Evolutionary conservation across 148 eudicot species (phyloP), one percentile per base, ranked within the genome.

Genomic region (Dianthus caryophyllus): DNA sequence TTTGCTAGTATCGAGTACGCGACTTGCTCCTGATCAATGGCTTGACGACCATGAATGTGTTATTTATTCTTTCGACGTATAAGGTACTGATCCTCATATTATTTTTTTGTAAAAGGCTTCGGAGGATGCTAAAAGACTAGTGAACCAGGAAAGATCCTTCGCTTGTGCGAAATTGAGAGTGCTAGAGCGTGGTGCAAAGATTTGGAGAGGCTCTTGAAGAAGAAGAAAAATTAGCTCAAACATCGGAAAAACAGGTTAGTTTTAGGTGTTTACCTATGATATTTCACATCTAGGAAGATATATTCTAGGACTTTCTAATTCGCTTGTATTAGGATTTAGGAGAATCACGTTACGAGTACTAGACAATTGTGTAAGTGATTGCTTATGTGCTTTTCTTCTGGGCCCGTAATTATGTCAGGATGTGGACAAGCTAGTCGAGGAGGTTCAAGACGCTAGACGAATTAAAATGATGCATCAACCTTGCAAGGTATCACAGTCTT

Each of bases 141-240:
- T 94, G 50, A 94, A 71, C 82, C 99, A 94, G 78, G 99, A 94
- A 86, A 88, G 91, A 58, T 94, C 99, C 20, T 94, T 90, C 75
- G 99, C 97, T 49, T 94, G 99, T 83, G 97, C 99, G 99, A 94
- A 82, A 94, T 94, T 7, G 97, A 90, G 76, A 94, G 97, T 76
- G 99, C 99, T 38, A 84, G 96, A 73, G 92, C 93, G 99, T 94
- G 9, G 97, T 94, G 38, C 92, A 86, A 66, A 86, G 97, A 81
- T 88, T 78, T 21, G 99, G 97, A 43, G 90, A 94, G 83, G 99
- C 99, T 76, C 92, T 94, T 53, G 99, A 94, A 66, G 99, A 94
- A 78, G 93, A 94, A 80, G 99, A 90, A 79, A 80, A 84, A 74
- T 75, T 80, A 52, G 82, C 91, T 47, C 82, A 80, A 61, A 75